Evolutionary conservation across 768 basidiomycete species (phyloP), one percentile per base, ranked within the genome.

Genomic region (Tulasnella sp.): DNA sequence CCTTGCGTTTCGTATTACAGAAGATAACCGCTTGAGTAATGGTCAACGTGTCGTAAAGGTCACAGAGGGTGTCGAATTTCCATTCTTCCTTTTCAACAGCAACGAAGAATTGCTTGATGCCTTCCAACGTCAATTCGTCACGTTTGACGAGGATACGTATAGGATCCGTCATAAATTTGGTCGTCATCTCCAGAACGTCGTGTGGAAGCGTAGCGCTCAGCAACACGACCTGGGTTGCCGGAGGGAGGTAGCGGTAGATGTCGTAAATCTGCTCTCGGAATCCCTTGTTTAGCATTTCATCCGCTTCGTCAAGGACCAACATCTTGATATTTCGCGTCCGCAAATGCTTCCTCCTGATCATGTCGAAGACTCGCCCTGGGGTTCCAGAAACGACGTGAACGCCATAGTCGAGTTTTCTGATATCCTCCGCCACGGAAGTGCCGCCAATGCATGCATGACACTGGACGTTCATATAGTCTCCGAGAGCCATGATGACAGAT

Each of bases 241-340:
- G 87, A 42, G 88, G 88, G 18, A 89, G 85, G 82, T 87, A 87
- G 84, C 87, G 86, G 86, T 88, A 89, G 82, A 88, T 87, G 82
- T 89, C 88, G 86, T 88, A 88, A 84, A 89, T 89, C 84, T 88
- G 87, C 83, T 89, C 88, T 81, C 86, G 87, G 88, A 89, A 88
- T 64, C 88, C 88, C 82, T 87, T 87, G 83, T 87, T 86, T 81
- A 88, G 86, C 84, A 89, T 84, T 85, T 88, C 88, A 83, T 89
- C 88, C 82, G 88, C 87, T 82, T 86, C 85, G 83, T 86, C 85
- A 22, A 85, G 83, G 76, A 84, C 84, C 80, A 86, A 83, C 83
- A 88, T 87, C 85, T 89, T 88, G 86, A 89, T 87, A 83, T 87
- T 86, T 84, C 87, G 87, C 72, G 88, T 88, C 82, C 86, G 86